Evolutionary conservation across 495 filamentous ascomycete species (phyloP).

Genomic region (Aspergillus diversus): DNA sequence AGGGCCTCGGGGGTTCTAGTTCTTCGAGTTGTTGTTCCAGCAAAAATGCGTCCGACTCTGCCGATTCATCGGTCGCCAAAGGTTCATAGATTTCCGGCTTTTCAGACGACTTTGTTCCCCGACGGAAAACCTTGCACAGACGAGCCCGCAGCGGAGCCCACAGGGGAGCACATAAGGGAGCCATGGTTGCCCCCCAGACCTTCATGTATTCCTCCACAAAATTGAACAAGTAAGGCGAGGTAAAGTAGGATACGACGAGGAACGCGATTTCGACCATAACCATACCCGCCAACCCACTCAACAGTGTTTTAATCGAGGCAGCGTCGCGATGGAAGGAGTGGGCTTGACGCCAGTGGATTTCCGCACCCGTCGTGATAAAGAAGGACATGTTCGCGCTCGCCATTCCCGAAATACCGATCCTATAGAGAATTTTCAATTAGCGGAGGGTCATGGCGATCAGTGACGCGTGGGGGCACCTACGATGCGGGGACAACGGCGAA

Average conservation of each 20-base stretch:
- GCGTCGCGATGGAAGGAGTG: conserved; percentile 32
- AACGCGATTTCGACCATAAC: conserved; percentile 30
- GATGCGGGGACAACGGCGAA: not conserved
- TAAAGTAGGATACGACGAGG: conserved; percentile 22
- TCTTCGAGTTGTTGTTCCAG: not conserved
- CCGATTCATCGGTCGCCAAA: not conserved
- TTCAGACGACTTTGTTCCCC: not conserved
- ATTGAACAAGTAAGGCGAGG: conserved; percentile 23
- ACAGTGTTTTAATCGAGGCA: conserved; percentile 30
- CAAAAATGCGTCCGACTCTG: not conserved
- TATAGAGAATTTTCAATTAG: conserved; percentile 14
- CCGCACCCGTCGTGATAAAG: conserved; percentile 33
- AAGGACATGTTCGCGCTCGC: conserved; percentile 37
- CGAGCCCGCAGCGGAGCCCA: no score
- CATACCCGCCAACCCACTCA: conserved; percentile 30
- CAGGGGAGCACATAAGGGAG: not conserved
- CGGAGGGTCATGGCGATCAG: not conserved
- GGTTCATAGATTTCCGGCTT: not conserved
- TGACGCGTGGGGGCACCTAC: not conserved
- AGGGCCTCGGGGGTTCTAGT: not conserved
- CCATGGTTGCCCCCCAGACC: not conserved
- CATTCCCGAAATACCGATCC: conserved; percentile 29
- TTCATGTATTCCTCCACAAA: conserved; percentile 4
- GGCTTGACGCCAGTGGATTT: conserved; percentile 40
- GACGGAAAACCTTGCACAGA: not conserved